Evolutionary conservation across 257 asterid genomes (phyloP), one percentile per base, ranked within the genome.

Genomic region (Jacaranda mimosifolia): DNA sequence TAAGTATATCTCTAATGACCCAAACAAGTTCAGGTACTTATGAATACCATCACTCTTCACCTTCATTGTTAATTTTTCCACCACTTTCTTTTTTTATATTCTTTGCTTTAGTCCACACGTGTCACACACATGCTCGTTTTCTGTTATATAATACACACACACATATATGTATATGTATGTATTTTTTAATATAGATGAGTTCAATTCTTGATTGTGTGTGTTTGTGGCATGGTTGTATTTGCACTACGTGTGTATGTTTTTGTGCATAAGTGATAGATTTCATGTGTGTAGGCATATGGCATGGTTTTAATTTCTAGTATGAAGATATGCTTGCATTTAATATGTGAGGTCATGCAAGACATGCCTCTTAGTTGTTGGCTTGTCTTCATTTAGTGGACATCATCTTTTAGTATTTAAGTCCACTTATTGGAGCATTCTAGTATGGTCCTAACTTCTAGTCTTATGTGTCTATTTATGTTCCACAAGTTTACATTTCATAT

Each of bases 21-120:
- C 89, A 2, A 56, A 68, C 36, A 78, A 74, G 49, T 84, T 89
- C 87, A 84, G 91, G 94, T 87, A 58, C 15, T 2, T 18, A 83
- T 46, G 9, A 6, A 3, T 48, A 7, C 1, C 17, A 12, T 52
- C 1, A 3, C 32, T 52, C 57, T 42, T 42, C 0, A 8, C 9
- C 9, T 42, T 42, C 46, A 8, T 4, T n/a, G n/a, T n/a, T 42
- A 4, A 42, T 4, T 42, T 42, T 42, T 48, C 15, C 13, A 9
- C 15, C 1, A 48, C 15, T 9, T 11, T 9, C 1, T 48, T 4
- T 11, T 48, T 3, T 48, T 9, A 9, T 11, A 9, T 42, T 5
- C 53, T 12, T 9, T 48, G 7, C 15, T 11, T 9, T 12, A 3
- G 15, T 48, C 12, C 53, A 15, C 7, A n/a, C 7, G 58, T 52